Evolutionary conservation across 768 basidiomycete genomes (phyloP), one percentile per base, ranked within the genome.

Genomic region (Russula virescens): DNA sequence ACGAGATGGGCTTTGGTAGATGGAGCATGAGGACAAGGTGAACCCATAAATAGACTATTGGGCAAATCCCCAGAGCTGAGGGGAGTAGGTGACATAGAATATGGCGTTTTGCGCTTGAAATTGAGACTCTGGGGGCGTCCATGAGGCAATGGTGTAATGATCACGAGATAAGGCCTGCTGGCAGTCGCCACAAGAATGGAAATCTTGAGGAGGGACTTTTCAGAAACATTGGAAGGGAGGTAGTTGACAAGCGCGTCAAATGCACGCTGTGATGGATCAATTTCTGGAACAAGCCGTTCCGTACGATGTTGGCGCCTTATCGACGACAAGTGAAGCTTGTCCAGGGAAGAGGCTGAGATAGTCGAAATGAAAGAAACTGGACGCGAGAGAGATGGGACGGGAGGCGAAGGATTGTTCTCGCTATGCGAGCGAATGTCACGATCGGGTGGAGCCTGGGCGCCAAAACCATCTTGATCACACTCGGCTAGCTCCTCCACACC

Each of bases 101-200:
- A 67, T 23, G 69, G 46, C 6, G 64, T 31, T 16, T n/a, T 34
- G 53, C 62, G 67, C 14, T 55, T 61, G 38, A 60, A 65, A 38
- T 58, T 9, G 7, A 62, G 61, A 49, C 58, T 58, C 1, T 48
- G 38, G 8, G 42, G 18, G 42, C 3, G 42, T 10, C n/a, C n/a
- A n/a, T n/a, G n/a, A 23, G 56, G n/a, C 28, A 54, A 59, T 3
- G 71, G 52, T 45, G 60, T 45, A 5, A 59, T 62, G n/a, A 72
- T 55, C 9, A 67, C 63, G 34, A 79, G 70, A 64, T 75, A 78
- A 7, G 76, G 73, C 5, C 74, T 71, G 11, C 71, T 69, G 35
- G 78, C 71, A 11, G 77, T 75, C 26, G 76, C 77, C 16, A 77
- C 72, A 14, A 78, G 73, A 56, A 79, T 78, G 6, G 75, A 65